Percentiles rank a stretch among this genome's conserved stretches.
These are phyloP conservation scores for Zymoseptoria tritici DNA, from an alignment of 2,329 filamentous ascomycete genomes.

Conservation along the genomic window DNA sequence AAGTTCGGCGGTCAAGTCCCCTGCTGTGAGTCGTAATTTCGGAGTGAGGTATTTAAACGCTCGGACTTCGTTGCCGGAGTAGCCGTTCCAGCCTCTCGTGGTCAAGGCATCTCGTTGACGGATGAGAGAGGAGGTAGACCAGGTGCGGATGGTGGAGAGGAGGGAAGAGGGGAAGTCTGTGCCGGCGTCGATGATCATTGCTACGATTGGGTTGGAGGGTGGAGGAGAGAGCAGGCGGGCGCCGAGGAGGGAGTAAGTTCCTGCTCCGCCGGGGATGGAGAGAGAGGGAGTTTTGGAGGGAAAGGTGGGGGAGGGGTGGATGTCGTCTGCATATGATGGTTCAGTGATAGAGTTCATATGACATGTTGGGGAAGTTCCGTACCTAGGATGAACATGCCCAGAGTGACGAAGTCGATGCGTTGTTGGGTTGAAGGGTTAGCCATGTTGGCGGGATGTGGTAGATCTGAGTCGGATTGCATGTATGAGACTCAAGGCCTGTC, in stretches of 20 bases:
- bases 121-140: constrained; percentile 68
- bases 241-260: constrained; percentile 77
- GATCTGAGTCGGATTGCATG: too few species aligned
- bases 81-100: constrained; percentile 89
- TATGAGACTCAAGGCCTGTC: too few species aligned
- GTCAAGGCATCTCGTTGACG: constrained; percentile 63
- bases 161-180: constrained; percentile 72
- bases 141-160: constrained; percentile 57
- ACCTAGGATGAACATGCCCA: constrained; percentile 60
- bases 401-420: constrained; percentile 49
- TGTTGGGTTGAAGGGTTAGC: neutral
- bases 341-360: neutral
- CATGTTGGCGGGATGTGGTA: neutral
- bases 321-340: constrained; percentile 60
- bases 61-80: constrained; percentile 49
- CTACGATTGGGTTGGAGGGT: constrained; percentile 58
- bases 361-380: constrained; percentile 10
- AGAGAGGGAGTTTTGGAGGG: constrained; percentile 50
- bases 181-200: constrained; percentile 87
- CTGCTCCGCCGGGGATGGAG: constrained; percentile 81
- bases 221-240: constrained; percentile 82
- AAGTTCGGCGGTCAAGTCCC: constrained; percentile 59
- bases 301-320: constrained; percentile 68
- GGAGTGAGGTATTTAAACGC: constrained; percentile 81
- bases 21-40: constrained; percentile 70